A percentile compares a stretch with the other conserved stretches of the same genome.
These are phyloP conservation scores for Aleurites moluccanus DNA, from an alignment of 441 rosid genomes.

Conservation along the genomic window DNA sequence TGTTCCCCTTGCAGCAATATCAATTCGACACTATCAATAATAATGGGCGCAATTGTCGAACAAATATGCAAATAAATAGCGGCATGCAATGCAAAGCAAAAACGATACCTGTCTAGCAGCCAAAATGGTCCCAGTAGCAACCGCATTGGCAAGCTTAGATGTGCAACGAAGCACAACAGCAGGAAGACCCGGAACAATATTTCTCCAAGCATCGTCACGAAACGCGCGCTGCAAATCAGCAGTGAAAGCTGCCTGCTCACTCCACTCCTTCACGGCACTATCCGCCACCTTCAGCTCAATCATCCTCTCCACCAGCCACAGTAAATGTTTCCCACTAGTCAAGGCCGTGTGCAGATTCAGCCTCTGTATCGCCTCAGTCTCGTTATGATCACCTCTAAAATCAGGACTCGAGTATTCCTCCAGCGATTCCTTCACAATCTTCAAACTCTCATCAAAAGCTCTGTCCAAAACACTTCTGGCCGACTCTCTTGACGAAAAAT, in stretches of 20 bases:
- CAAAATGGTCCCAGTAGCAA: constrained; percentile 58
- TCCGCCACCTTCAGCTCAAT: constrained; percentile 73
- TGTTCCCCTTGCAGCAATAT: neutral
- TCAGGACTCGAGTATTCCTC: constrained; percentile 77
- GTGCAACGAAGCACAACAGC: constrained; percentile 57
- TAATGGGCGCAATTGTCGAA: neutral
- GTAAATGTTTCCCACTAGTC: constrained; percentile 57
- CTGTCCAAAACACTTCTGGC: constrained; percentile 57
- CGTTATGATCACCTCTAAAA: constrained; percentile 63
- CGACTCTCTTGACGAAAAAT: constrained; percentile 49
- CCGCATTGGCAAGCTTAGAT: constrained; percentile 59
- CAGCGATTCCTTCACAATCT: constrained; percentile 57
- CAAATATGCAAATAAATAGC: neutral
- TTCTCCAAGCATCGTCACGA: constrained; percentile 65
- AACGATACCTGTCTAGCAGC: constrained; percentile 59
- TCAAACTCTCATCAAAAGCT: constrained; percentile 54
- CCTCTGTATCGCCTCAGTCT: constrained; percentile 78
- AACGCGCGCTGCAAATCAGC: constrained; percentile 67
- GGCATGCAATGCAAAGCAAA: neutral
- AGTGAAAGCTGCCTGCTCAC: constrained; percentile 58
- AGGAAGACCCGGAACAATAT: constrained; percentile 66
- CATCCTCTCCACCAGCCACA: constrained; percentile 85
- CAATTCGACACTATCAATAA: neutral
- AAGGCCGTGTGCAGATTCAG: constrained; percentile 64
- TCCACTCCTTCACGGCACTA: constrained; percentile 65